Conservation (phyloP, 2,329 filamentous ascomycete genomes). For the Ramularia collo-cygni region DNA sequence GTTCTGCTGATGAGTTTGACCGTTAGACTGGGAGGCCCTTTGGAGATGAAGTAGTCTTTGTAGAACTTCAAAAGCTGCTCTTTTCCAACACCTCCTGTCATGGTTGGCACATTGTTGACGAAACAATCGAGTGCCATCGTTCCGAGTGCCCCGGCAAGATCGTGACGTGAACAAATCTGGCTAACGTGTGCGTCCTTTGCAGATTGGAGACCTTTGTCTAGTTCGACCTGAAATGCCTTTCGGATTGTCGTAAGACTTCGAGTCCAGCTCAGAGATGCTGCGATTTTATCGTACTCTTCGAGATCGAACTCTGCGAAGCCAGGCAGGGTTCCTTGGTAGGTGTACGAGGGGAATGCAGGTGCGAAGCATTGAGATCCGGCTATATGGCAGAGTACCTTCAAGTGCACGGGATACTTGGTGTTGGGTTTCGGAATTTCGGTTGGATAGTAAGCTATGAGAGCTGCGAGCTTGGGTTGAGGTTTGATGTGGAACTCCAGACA, state of each 20-base stretch:
- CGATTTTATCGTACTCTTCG: conserved; percentile 34
- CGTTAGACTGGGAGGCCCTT: conserved; percentile 47
- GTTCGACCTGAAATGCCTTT: conserved; percentile 24
- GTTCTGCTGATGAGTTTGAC: conserved; percentile 51
- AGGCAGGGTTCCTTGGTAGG: conserved; percentile 31
- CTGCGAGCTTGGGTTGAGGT: conserved; percentile 34
- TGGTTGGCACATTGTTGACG: conserved; percentile 35
- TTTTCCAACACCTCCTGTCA: conserved; percentile 38
- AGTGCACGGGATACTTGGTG: conserved; percentile 32
- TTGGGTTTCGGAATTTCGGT: conserved; percentile 31
- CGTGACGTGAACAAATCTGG: conserved; percentile 18
- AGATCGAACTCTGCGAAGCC: conserved; percentile 40
- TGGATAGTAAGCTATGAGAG: conserved; percentile 40
- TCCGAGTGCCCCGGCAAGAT: conserved; percentile 25
- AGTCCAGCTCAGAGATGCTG: conserved; percentile 38
- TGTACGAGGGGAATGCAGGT: conserved; percentile 35
- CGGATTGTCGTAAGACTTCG: conserved; percentile 34
- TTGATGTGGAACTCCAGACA: conserved; percentile 37
- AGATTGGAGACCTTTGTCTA: conserved; percentile 26
- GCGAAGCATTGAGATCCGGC: conserved; percentile 32
- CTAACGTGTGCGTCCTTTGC: conserved; percentile 31
- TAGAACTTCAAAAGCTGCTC: conserved; percentile 47
- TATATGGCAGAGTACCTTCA: conserved; percentile 36
- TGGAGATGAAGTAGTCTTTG: conserved; percentile 48
- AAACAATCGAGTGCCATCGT: conserved; percentile 28